A percentile compares a stretch with the other conserved stretches of the same genome.
phyloP scores from a whole-genome alignment of 2,329 filamentous ascomycete genomes.

The Colletotrichum sansevieriae region DNA sequence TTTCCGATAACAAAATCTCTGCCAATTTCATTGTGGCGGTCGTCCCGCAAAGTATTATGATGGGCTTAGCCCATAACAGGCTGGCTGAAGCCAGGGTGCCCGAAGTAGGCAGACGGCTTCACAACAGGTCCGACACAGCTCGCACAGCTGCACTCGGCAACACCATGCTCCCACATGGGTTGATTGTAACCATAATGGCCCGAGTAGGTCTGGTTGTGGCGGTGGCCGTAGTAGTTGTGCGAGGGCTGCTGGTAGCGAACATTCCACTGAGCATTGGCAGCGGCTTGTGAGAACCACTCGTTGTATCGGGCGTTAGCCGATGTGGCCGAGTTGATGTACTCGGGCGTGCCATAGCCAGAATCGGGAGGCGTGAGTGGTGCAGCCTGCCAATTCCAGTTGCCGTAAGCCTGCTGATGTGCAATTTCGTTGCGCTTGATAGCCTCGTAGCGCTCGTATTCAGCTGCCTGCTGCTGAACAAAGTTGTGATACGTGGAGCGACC shows the following conservation, averaged over 20 bases:
- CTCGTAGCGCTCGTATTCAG: slow-evolving; percentile 65
- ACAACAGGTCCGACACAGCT: slow-evolving; percentile 58
- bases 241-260: slow-evolving; percentile 60
- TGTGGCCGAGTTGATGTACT: slow-evolving; percentile 68
- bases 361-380: slow-evolving; percentile 70
- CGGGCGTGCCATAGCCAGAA: slow-evolving; percentile 72
- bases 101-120: slow-evolving; percentile 64
- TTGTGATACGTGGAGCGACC: slow-evolving; percentile 55
- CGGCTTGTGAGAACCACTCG: slow-evolving; percentile 65
- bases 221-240: slow-evolving; percentile 54
- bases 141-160: slow-evolving; percentile 64
- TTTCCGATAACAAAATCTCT: slow-evolving; percentile 41
- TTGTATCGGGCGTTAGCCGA: slow-evolving; percentile 68
- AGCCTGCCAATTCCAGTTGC: slow-evolving; percentile 46
- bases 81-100: slow-evolving; percentile 64
- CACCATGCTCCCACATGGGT: slow-evolving; percentile 64
- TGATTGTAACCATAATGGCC: slow-evolving; percentile 60
- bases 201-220: slow-evolving; percentile 54
- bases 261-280: slow-evolving; percentile 58
- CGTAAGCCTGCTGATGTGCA: slow-evolving; percentile 55
- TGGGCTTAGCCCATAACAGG: slow-evolving; percentile 66
- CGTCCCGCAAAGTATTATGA: neutral
- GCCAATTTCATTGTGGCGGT: slow-evolving; percentile 21
- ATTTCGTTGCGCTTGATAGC: slow-evolving; percentile 57
- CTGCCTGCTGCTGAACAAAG: slow-evolving; percentile 68